Evolutionary conservation across 2,329 filamentous ascomycete species (phyloP).

Genomic region (Diaporthe sp.): DNA sequence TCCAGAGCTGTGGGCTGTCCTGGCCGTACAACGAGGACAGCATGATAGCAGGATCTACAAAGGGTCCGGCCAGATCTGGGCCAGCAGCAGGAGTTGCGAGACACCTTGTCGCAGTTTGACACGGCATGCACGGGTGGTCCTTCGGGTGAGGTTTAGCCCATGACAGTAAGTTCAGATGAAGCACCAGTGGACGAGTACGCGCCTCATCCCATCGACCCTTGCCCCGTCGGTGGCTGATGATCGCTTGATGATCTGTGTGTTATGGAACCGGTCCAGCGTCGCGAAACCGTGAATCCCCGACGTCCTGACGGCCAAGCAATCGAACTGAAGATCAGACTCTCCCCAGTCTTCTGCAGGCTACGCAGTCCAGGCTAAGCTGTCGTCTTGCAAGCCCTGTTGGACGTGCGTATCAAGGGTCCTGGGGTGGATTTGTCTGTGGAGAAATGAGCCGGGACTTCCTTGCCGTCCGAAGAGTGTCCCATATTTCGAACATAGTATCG

Average conservation of each 20-base stretch:
- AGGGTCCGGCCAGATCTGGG: background rate
- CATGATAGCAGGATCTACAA: background rate
- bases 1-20: conserved; percentile 21
- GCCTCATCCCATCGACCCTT: conserved; percentile 31
- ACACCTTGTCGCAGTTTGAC: conserved; percentile 19
- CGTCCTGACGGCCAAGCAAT: conserved; percentile 31
- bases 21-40: background rate
- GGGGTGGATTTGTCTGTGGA: background rate
- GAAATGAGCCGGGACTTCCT: conserved; percentile 3
- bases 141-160: conserved; percentile 17
- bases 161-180: conserved; percentile 32
- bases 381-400: conserved; percentile 15
- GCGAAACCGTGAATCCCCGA: conserved; percentile 31
- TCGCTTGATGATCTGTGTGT: conserved; percentile 31
- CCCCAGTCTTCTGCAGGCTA: conserved; percentile 14
- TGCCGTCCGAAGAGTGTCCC: conserved; percentile 19
- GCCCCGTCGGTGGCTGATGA: conserved; percentile 24
- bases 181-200: conserved; percentile 17
- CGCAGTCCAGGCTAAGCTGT: conserved; percentile 9
- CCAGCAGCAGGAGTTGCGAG: conserved; percentile 1
- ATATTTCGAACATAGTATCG: conserved; percentile 1
- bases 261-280: conserved; percentile 27
- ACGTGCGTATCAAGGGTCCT: conserved; percentile 18
- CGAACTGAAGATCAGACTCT: conserved; percentile 32
- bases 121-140: conserved; percentile 23